These are phyloP conservation scores for Blastomyces gilchristii DNA, from an alignment of 2,329 filamentous ascomycete species.

Conservation along the genomic window DNA sequence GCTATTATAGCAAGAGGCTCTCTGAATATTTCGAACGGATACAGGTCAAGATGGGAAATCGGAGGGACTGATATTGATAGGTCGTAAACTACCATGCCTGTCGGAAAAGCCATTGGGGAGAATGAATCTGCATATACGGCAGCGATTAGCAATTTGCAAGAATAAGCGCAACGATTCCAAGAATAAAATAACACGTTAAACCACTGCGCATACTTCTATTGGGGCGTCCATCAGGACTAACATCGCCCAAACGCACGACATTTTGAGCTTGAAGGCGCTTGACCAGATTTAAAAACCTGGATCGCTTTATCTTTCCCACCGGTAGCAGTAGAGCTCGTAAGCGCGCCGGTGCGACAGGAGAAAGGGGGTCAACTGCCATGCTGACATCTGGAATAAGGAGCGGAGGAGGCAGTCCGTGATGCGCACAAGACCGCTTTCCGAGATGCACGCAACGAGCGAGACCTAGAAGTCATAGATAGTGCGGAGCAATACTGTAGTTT, in stretches of 20 bases:
- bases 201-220: slow-evolving; percentile 60
- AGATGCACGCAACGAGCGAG: slow-evolving; percentile 13
- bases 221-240: slow-evolving; percentile 72
- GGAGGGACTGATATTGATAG: slow-evolving; percentile 69
- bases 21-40: slow-evolving; percentile 82
- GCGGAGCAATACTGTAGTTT: background rate
- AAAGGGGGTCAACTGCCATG: slow-evolving; percentile 82
- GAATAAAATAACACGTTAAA: background rate
- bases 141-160: slow-evolving; percentile 13
- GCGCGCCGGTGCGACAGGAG: slow-evolving; percentile 83
- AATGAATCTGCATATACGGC: slow-evolving; percentile 62
- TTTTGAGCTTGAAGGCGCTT: slow-evolving; percentile 67
- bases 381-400: slow-evolving; percentile 40
- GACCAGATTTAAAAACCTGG: slow-evolving; percentile 69
- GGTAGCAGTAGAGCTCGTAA: slow-evolving; percentile 80
- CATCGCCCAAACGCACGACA: slow-evolving; percentile 73
- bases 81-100: slow-evolving; percentile 79
- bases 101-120: slow-evolving; percentile 77
- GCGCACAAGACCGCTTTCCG: slow-evolving; percentile 28
- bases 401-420: slow-evolving; percentile 25
- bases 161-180: background rate
- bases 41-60: slow-evolving; percentile 66
- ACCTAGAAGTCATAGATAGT: slow-evolving; percentile 20
- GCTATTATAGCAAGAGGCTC: slow-evolving; percentile 77
- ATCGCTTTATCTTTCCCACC: slow-evolving; percentile 72